These are phyloP conservation scores for Lepidium campestre DNA, from an alignment of 441 rosid species.

Conservation along the genomic window DNA sequence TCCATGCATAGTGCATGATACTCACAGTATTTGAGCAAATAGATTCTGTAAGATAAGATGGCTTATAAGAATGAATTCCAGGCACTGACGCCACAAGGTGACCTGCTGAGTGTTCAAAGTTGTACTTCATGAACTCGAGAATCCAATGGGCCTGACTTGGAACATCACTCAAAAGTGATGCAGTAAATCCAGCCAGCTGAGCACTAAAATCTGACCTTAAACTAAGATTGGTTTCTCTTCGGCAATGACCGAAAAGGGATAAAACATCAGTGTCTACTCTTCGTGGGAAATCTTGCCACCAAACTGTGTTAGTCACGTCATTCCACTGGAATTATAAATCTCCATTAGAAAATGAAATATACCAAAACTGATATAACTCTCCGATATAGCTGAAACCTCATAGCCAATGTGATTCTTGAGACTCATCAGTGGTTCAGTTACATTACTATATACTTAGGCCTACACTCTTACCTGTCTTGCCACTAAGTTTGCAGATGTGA, in stretches of 20 bases:
- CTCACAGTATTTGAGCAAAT: conserved; percentile 34
- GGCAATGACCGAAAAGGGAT: conserved; percentile 56
- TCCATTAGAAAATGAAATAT: conserved; percentile 2
- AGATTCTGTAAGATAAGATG: conserved; percentile 29
- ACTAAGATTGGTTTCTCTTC: conserved; percentile 31
- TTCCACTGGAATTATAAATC: conserved; percentile 58
- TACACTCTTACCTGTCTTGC: conserved; percentile 62
- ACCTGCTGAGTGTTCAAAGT: conserved; percentile 68
- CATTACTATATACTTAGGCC: not conserved
- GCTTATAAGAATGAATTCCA: conserved; percentile 65
- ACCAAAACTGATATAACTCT: not conserved
- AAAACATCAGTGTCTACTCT: conserved; percentile 56
- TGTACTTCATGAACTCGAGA: conserved; percentile 62
- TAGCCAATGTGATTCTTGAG: not conserved
- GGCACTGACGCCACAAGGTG: conserved; percentile 84
- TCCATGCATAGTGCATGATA: conserved; percentile 3
- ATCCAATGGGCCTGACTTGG: conserved; percentile 89
- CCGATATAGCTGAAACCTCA: not conserved
- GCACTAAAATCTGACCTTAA: conserved; percentile 70
- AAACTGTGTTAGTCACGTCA: conserved; percentile 78
- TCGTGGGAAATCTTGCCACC: conserved; percentile 98
- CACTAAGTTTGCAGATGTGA: conserved; percentile 86
- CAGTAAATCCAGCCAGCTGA: conserved; percentile 86
- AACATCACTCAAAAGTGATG: conserved; percentile 73
- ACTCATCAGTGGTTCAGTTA: not conserved